Base-by-base conservation (phyloP, 805 yeast genomes). In the Jamesozyma rosinii region DNA sequence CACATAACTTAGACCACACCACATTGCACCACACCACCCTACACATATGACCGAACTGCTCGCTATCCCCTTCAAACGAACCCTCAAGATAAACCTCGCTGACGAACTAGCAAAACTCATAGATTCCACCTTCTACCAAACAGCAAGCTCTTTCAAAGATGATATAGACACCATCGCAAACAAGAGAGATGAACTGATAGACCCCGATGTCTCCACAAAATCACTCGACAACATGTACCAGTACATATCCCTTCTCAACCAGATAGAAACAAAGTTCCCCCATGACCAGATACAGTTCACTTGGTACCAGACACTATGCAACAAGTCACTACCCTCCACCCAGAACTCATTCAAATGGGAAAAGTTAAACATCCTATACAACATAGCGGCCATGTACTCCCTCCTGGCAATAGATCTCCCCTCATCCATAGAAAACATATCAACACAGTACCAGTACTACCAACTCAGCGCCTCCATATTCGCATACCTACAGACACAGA, bases 381-480 rank as follows among this genome's bases (percentile, higher is more conserved):
- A 86, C 59, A 59, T 84, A 33, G 95, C 79, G 0, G 72, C 86
- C 0, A 45, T 75, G 5, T 77, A 76, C 55, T 76, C 89, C 0
- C 72, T 70, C 30, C 49, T 78, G 41, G 94, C 81, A 0, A 54
- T 66, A 11, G 52, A 57, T 3, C 71, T 72, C 45, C 69, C 75
- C 24, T 55, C 71, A 31, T 61, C 65, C 5, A 72, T 68, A 3
- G 79, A 75, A 1, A 82, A 83, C 0, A 11, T 42, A 22, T 38
- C 43, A 15, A 24, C 38, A 13, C 44, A 48, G 38, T 83, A 86
- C 47, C 61, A 71, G 4, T 74, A 70, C 49, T 83, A 80, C 55
- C 95, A 86, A 60, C 61, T 63, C 38, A 74, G 92, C 1, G 88
- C 94, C 0, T 88, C 95, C 0, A 68, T 76, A 44, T 79, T 81